These are phyloP conservation scores for Mycosphaerella sp. DNA, from an alignment of 2,329 filamentous ascomycete species.

Conservation along the genomic window DNA sequence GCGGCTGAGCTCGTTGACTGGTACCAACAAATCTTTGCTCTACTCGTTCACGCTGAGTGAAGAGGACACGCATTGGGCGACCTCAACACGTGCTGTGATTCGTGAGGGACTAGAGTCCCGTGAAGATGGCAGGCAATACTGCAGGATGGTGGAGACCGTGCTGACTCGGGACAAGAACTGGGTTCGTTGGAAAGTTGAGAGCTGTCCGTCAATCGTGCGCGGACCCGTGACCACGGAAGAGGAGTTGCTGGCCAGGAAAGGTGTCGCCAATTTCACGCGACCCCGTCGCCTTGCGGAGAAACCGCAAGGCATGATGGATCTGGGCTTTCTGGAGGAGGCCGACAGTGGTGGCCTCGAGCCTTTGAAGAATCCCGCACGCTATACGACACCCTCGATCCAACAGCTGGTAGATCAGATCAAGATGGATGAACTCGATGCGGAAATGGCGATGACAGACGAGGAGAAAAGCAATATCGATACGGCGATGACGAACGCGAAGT, in stretches of 20 bases:
- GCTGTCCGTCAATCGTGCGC: slow-evolving; percentile 78
- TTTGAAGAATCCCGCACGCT: slow-evolving; percentile 59
- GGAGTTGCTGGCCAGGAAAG: slow-evolving; percentile 62
- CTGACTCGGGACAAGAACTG: slow-evolving; percentile 95
- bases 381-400: slow-evolving; percentile 61
- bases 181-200: slow-evolving; percentile 97
- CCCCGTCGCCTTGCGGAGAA: slow-evolving; percentile 63
- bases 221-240: slow-evolving; percentile 62
- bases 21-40: slow-evolving; percentile 73
- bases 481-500: slow-evolving; percentile 79
- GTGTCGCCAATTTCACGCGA: slow-evolving; percentile 59
- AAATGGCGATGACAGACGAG: slow-evolving; percentile 63
- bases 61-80: slow-evolving; percentile 83
- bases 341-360: slow-evolving; percentile 59
- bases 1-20: slow-evolving; percentile 60
- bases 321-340: slow-evolving; percentile 69
- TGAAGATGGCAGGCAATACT: slow-evolving; percentile 81
- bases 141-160: slow-evolving; percentile 94
- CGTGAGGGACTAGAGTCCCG: slow-evolving; percentile 61
- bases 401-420: slow-evolving; percentile 67
- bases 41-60: slow-evolving; percentile 71
- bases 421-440: slow-evolving; percentile 76
- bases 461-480: slow-evolving; percentile 56
- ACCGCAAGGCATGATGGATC: slow-evolving; percentile 65
- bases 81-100: slow-evolving; percentile 68